These are phyloP conservation scores for Ajuga chamaepitys DNA, from an alignment of 257 asterid genomes.

Conservation along the genomic window DNA sequence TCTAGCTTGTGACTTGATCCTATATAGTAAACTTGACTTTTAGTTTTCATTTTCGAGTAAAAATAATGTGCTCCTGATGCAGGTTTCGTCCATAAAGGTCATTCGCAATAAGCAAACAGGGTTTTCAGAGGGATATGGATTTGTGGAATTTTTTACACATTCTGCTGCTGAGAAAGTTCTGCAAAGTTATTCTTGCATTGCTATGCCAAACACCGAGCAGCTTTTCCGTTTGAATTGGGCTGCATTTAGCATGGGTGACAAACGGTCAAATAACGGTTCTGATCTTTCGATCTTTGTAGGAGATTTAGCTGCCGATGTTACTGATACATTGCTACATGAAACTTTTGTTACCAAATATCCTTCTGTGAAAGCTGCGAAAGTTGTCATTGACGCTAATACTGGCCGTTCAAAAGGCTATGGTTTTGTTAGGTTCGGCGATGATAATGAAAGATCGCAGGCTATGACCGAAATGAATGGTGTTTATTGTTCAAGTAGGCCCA, in stretches of 20 bases:
- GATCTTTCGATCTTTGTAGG: constrained; percentile 91
- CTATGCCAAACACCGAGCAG: constrained; percentile 83
- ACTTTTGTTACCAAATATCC: constrained; percentile 63
- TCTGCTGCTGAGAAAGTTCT: constrained; percentile 84
- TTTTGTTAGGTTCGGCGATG: constrained; percentile 93
- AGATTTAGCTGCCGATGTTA: constrained; percentile 91
- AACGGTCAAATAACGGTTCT: constrained; percentile 66
- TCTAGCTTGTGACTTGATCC: background rate
- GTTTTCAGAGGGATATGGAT: constrained; percentile 86
- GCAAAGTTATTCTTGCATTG: constrained; percentile 46
- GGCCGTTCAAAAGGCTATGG: constrained; percentile 96
- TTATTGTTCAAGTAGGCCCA: constrained; percentile 76
- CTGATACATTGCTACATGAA: constrained; percentile 72
- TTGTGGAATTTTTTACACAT: constrained; percentile 76
- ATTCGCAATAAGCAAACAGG: constrained; percentile 92
- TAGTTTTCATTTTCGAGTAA: background rate
- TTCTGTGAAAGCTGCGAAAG: constrained; percentile 90
- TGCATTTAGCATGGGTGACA: constrained; percentile 89
- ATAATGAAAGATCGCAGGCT: constrained; percentile 72
- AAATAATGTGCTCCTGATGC: constrained; percentile 9
- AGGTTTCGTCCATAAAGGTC: constrained; percentile 81
- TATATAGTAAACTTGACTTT: background rate
- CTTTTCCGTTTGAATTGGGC: constrained; percentile 95
- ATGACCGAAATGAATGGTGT: constrained; percentile 87
- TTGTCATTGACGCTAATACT: constrained; percentile 75